Conservation (phyloP, 768 basidiomycete species). For the Mycena metata region DNA sequence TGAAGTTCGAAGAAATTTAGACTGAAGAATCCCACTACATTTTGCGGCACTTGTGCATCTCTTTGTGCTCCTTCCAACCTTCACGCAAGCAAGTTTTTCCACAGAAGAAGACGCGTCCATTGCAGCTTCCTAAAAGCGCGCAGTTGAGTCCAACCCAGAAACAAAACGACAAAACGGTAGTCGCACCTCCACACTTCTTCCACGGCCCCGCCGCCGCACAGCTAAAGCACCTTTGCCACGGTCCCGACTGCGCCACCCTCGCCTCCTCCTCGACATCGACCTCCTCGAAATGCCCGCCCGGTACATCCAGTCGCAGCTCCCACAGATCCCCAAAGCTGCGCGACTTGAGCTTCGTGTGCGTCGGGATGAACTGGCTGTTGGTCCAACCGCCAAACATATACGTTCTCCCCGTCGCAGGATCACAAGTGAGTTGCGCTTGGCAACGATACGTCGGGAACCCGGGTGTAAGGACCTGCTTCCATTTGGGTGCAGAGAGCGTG, state of each 20-base stretch:
- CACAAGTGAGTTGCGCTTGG: constrained; percentile 49
- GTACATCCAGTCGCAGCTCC: constrained; percentile 50
- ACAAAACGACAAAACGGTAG: too few species aligned
- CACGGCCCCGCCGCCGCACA: constrained; percentile 54
- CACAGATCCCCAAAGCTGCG: constrained; percentile 55
- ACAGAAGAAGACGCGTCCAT: constrained; percentile 13
- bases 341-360: constrained; percentile 41
- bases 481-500: constrained; percentile 37
- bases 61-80: constrained; percentile 15
- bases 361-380: constrained; percentile 54
- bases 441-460: constrained; percentile 60
- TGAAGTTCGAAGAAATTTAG: too few species aligned
- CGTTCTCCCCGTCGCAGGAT: constrained; percentile 51
- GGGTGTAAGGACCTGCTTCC: constrained; percentile 56
- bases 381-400: constrained; percentile 59
- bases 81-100: not conserved
- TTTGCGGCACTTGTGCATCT: constrained; percentile 10
- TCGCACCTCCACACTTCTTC: constrained; percentile 58
- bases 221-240: constrained; percentile 57
- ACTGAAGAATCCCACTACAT: too few species aligned
- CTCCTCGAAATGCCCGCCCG: constrained; percentile 52
- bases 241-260: constrained; percentile 52
- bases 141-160: not conserved
- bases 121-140: not conserved
- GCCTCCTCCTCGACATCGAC: constrained; percentile 54